phyloP scores from a whole-genome alignment of 2,329 filamentous ascomycete genomes.

The Mycocentrospora acerina region DNA sequence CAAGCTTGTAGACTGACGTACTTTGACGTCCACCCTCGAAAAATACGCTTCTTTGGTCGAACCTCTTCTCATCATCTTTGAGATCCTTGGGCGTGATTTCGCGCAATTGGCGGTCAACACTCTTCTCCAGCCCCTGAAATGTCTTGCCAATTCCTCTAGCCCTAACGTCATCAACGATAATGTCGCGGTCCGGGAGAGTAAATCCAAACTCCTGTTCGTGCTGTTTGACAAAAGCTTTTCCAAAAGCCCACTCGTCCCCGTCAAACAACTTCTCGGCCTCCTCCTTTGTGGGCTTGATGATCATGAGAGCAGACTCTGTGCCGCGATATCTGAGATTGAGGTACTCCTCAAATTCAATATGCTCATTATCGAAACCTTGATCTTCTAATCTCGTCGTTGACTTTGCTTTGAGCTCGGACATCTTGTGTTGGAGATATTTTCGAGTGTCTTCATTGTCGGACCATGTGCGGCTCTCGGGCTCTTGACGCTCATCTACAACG shows the following conservation, averaged over 20 bases:
- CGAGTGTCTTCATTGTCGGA: slow-evolving; percentile 60
- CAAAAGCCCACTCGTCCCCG: slow-evolving; percentile 78
- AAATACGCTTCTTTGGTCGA: slow-evolving; percentile 71
- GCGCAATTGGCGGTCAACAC: slow-evolving; percentile 80
- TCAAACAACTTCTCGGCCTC: slow-evolving; percentile 61
- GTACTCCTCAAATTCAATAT: slow-evolving; percentile 86
- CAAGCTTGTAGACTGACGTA: slow-evolving; percentile 81
- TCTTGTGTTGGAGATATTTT: slow-evolving; percentile 67
- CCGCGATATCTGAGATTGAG: slow-evolving; percentile 91
- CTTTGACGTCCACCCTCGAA: slow-evolving; percentile 78
- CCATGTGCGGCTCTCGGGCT: slow-evolving; percentile 66
- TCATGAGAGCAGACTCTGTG: slow-evolving; percentile 89
- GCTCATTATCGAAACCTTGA: slow-evolving; percentile 75
- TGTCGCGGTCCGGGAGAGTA: slow-evolving; percentile 78
- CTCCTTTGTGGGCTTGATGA: slow-evolving; percentile 69
- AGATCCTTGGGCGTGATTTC: slow-evolving; percentile 62
- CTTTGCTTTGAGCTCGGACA: slow-evolving; percentile 77
- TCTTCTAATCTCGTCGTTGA: slow-evolving; percentile 67
- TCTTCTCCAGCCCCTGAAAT: slow-evolving; percentile 76
- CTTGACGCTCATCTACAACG: slow-evolving; percentile 87
- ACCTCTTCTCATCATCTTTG: slow-evolving; percentile 61
- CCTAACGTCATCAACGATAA: slow-evolving; percentile 87
- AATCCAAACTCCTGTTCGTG: slow-evolving; percentile 95
- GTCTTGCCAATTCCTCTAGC: slow-evolving; percentile 88
- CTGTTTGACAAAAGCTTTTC: slow-evolving; percentile 79